Base-by-base conservation (phyloP, 2,329 filamentous ascomycete species). In the Calonectria pteridis region DNA sequence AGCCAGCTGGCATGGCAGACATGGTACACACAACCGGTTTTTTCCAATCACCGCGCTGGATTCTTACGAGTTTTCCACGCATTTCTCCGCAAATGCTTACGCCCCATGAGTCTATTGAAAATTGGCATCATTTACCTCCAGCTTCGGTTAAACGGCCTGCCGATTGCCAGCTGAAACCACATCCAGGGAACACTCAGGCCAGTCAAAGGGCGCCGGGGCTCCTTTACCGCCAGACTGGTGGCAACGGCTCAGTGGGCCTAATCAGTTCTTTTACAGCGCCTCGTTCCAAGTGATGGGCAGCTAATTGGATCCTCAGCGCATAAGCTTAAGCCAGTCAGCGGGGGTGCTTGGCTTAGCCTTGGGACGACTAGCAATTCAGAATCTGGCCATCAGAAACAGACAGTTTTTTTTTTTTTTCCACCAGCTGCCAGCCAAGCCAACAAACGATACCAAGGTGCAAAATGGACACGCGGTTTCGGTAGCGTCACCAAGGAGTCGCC, bases 361-460 rank as follows among this genome's bases (percentile, higher is more conserved):
- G 10, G 18, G 28, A 23, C 20, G 29, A 29, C 10, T 46, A n/a
- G 62, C 40, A 35, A 23, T 26, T 28, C 59, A 31, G 37, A 64
- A 51, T 50, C 29, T 67, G 46, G 33, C 33, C 64, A 40, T 37
- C 37, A n/a, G n/a, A 33, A 16, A 53, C 11, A 23, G 14, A 29
- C 11, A 31, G 37, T 13, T 53, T 37, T 46, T 35, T 35, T 35
- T 35, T 35, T 35, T 11, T 35, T 31, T 35, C 5, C 28, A 23
- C 53, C 20, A 31, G 9, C 50, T 26, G 13, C 53, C 35, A 10
- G 49, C 50, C 68, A 65, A 71, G 68, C 68, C 68, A 65, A 33
- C 50, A 23, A 58, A 55, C 46, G 31, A 43, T 16, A 31, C 29
- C 2, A 63, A 28, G 10, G 28, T 4, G 26, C 26, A 46, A 23